Base-by-base conservation (phyloP, 2,329 filamentous ascomycete genomes). In the Juglanconis juglandina region DNA sequence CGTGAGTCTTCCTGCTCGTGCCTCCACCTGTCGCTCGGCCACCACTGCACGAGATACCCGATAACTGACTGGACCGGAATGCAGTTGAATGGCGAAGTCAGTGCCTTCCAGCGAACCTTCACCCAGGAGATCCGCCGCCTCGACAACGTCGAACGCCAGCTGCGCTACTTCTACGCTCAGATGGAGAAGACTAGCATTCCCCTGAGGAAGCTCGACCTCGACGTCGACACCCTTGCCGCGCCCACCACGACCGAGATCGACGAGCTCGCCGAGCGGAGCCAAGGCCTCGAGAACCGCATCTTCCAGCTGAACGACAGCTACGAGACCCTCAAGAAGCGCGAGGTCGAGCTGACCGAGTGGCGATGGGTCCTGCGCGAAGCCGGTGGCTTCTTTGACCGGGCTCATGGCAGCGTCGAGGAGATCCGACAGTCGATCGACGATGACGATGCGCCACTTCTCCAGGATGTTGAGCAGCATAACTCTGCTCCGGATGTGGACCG, bases 311-410 rank as follows among this genome's bases (percentile, higher is more conserved):
- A 98, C 74, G 95, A 98, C 73, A 98, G 93, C 79, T 98, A 99
- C 76, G 95, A 99, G 80, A 97, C 92, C 14, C 78, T 99, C 74
- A 98, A 98, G 85, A 97, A 95, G 80, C 88, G 94, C 60, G 95
- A 98, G 80, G 91, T 96, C 62, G 95, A 99, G 75, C 82, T 99
- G 69, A 96, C 91, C 10, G 95, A 99, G 78, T 98, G 95, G 95
- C 90, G 96, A 71, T 98, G 94, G 92, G 96, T 99, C 55, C 78
- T 99, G 61, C 88, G 92, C 66, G 95, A 99, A 82, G 93, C 96
- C 50, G 95, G 95, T 46, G 92, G 93, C 67, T 99, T 99, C 79
- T 99, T 99, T 68, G 95, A 99, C 72, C 85, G 94, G 66, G 95
- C 95, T 56, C 92, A 96, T 72, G 95, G 93, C 64, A 96, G 96